phyloP scores from a whole-genome alignment of 805 yeast genomes.

The Clavispora phyllophila region DNA sequence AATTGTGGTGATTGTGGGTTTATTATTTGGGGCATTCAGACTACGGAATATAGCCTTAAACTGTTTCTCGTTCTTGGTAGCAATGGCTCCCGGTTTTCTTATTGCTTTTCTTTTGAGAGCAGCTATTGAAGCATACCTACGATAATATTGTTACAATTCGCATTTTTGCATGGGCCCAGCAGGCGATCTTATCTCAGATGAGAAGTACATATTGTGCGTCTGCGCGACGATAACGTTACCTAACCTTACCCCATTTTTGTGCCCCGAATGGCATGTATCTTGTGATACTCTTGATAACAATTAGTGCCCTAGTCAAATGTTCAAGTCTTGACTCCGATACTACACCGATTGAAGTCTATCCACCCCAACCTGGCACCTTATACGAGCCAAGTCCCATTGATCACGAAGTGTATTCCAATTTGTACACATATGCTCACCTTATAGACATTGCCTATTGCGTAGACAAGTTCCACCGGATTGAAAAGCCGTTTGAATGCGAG shows the following conservation, averaged over 20 bases:
- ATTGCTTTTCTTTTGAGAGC: neutral
- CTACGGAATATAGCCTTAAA: neutral
- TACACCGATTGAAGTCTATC: neutral
- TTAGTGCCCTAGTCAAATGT: neutral
- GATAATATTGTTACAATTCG: no score
- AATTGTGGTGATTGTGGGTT: neutral
- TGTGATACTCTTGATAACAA: neutral
- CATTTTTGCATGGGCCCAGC: no score
- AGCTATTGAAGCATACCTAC: neutral
- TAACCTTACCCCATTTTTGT: neutral
- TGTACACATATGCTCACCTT: slow-evolving; percentile 36
- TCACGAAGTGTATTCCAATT: slow-evolving; percentile 20
- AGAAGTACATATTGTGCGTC: neutral
- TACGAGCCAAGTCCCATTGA: slow-evolving; percentile 17
- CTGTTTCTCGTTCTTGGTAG: neutral
- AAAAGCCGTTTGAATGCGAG: slow-evolving; percentile 36
- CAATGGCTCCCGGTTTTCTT: neutral
- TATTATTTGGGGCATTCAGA: neutral
- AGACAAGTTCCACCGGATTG: slow-evolving; percentile 23
- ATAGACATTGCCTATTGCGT: slow-evolving; percentile 42
- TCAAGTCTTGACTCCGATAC: neutral
- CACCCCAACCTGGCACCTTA: neutral
- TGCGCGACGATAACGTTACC: neutral
- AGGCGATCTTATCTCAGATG: no score
- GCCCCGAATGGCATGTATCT: neutral